phyloP scores from a whole-genome alignment of 2,329 filamentous ascomycete species.

The Colletotrichum sp. region DNA sequence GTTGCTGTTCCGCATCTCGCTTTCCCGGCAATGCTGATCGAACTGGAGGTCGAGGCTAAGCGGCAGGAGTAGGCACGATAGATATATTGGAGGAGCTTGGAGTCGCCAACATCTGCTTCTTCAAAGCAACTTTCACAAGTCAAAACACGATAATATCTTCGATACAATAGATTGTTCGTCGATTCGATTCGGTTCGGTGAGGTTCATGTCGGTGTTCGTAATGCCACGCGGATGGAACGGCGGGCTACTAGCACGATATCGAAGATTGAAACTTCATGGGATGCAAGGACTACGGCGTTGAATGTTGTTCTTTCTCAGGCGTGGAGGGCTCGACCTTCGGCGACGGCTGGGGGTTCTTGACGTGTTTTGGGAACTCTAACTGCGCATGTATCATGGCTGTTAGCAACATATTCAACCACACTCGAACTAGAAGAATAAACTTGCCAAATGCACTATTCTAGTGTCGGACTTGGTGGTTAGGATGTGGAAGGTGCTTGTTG shows the following conservation, averaged over 20 bases:
- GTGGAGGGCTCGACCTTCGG: background rate
- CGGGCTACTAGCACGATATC: background rate
- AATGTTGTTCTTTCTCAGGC: accelerated
- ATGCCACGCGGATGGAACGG: background rate
- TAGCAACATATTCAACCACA: background rate
- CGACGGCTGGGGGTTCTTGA: background rate
- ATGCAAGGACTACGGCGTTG: accelerated
- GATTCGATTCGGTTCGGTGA: background rate
- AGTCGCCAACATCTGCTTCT: accelerated
- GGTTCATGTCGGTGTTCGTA: background rate
- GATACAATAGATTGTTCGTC: too few species aligned
- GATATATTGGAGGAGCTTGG: accelerated
- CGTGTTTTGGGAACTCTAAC: background rate
- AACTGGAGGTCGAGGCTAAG: constrained; percentile 4
- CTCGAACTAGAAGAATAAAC: too few species aligned
- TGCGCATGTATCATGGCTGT: too few species aligned
- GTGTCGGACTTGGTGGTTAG: too few species aligned
- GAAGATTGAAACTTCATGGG: background rate
- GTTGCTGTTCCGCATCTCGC: background rate
- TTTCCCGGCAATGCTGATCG: background rate
- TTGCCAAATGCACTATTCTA: too few species aligned
- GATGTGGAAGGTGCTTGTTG: background rate
- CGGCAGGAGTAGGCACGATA: background rate
- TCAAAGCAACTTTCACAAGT: background rate
- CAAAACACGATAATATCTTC: too few species aligned